A percentile compares a stretch with the other conserved stretches of the same genome.
phyloP scores from a whole-genome alignment of 2,329 filamentous ascomycete species.

The Talaromyces sp. region DNA sequence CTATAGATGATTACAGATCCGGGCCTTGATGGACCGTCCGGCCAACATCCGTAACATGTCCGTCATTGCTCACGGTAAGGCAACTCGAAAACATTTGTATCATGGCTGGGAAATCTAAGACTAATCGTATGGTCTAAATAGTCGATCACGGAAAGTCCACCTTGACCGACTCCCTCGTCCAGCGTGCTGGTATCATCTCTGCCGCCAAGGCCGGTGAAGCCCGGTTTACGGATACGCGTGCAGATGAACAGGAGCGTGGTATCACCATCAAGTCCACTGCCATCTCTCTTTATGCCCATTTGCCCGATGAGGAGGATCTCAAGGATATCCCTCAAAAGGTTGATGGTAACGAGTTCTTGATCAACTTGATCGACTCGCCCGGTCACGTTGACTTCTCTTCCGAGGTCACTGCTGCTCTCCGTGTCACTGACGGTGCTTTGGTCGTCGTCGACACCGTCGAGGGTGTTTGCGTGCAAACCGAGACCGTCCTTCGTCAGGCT shows the following conservation, averaged over 20 bases:
- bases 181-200: constrained; percentile 99
- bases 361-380: constrained; percentile 99
- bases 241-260: constrained; percentile 98
- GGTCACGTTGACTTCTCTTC: constrained; percentile 99
- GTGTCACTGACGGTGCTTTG: constrained; percentile 99
- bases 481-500: constrained; percentile 98
- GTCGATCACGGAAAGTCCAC: constrained; percentile 99
- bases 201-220: constrained; percentile 93
- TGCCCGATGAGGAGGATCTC: constrained; percentile 75
- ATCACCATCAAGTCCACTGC: constrained; percentile 99
- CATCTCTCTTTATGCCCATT: constrained; percentile 92
- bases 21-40: constrained; percentile 46
- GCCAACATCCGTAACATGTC: constrained; percentile 88
- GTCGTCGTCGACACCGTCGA: constrained; percentile 99
- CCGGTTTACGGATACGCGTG: constrained; percentile 93
- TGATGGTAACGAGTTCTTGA: constrained; percentile 93
- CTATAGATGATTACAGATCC: constrained; percentile 32
- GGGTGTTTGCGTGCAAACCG: constrained; percentile 99
- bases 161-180: constrained; percentile 97
- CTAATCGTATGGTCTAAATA: constrained; percentile 24
- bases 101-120: background rate
- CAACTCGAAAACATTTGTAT: background rate
- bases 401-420: constrained; percentile 97
- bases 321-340: constrained; percentile 91
- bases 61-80: constrained; percentile 93